A percentile compares a stretch with the other conserved stretches of the same genome.
Evolutionary conservation across 148 eudicot species (phyloP).

Genomic region (Limonium bicolor): DNA sequence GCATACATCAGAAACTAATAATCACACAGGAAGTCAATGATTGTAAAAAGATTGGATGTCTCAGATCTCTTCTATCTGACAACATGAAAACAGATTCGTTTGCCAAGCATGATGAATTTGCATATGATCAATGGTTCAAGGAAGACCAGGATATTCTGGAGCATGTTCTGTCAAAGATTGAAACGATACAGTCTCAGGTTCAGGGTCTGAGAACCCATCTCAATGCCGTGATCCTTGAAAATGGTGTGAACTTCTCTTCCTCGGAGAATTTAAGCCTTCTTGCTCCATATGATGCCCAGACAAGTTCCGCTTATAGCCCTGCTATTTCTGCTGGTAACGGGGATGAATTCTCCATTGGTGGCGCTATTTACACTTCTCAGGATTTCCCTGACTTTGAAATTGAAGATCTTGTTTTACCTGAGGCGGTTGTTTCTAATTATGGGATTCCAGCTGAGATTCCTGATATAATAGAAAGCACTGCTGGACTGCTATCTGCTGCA

Average conservation of each 20-base stretch:
- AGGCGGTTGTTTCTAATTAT: constrained; percentile 28
- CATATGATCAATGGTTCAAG: constrained; percentile 27
- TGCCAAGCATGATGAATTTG: constrained; percentile 30
- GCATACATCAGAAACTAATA: too few species aligned
- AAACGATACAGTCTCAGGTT: constrained; percentile 37
- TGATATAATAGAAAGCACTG: constrained; percentile 88
- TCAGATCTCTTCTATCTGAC: neutral
- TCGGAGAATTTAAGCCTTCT: constrained; percentile 64
- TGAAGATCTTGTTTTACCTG: constrained; percentile 51
- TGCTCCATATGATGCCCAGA: constrained; percentile 43
- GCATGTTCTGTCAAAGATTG: constrained; percentile 50
- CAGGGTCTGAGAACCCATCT: constrained; percentile 40
- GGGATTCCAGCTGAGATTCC: constrained; percentile 54
- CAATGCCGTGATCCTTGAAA: constrained; percentile 32
- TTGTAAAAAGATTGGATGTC: too few species aligned
- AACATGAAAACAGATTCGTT: constrained; percentile 18
- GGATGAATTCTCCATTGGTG: constrained; percentile 34
- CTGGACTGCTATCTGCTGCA: constrained; percentile 43
- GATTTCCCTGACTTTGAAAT: constrained; percentile 42
- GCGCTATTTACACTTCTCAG: constrained; percentile 27
- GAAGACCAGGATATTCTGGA: constrained; percentile 35
- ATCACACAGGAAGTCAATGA: too few species aligned
- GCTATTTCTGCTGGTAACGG: constrained; percentile 67
- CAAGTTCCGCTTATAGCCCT: constrained; percentile 65
- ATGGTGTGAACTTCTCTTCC: constrained; percentile 49